phyloP scores from a whole-genome alignment of 177 flowering plant species.

The Vitis hybrid region DNA sequence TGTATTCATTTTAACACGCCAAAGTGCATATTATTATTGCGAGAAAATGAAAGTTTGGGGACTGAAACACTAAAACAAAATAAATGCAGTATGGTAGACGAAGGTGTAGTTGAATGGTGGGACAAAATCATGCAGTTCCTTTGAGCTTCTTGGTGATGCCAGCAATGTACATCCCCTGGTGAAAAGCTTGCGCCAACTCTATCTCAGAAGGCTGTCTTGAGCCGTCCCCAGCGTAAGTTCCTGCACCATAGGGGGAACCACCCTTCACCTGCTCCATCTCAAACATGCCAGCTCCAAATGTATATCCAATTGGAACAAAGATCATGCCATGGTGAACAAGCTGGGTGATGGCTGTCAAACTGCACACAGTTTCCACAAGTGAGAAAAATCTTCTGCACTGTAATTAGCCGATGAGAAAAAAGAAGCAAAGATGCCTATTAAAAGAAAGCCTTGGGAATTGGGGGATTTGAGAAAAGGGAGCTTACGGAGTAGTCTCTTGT shows the following conservation, averaged over 20 bases:
- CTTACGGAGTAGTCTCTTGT: conserved; percentile 95
- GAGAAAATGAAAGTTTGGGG: not conserved
- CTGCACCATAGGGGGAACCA: conserved; percentile 95
- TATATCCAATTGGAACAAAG: conserved; percentile 90
- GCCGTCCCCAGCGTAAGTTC: conserved; percentile 94
- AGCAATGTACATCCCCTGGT: conserved; percentile 91
- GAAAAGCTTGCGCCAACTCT: conserved; percentile 82
- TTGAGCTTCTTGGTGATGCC: conserved; percentile 87
- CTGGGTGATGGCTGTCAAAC: conserved; percentile 93
- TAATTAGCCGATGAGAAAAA: not conserved
- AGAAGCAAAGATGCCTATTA: not conserved
- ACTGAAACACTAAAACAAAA: conserved; percentile 5
- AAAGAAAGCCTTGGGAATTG: not conserved
- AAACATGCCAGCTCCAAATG: conserved; percentile 96
- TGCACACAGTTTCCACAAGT: conserved; percentile 23
- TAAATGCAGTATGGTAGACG: conserved; percentile 22
- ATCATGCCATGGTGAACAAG: conserved; percentile 93
- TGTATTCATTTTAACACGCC: not conserved
- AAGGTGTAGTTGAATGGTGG: conserved; percentile 7
- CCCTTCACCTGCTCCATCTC: conserved; percentile 93
- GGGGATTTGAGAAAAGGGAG: not conserved
- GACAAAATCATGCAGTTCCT: conserved; percentile 48
- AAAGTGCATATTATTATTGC: conserved; percentile 1
- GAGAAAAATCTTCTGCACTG: not conserved
- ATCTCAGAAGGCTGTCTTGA: conserved; percentile 85